Conservation (phyloP, 495 filamentous ascomycete species). For the Neurospora africana region DNA sequence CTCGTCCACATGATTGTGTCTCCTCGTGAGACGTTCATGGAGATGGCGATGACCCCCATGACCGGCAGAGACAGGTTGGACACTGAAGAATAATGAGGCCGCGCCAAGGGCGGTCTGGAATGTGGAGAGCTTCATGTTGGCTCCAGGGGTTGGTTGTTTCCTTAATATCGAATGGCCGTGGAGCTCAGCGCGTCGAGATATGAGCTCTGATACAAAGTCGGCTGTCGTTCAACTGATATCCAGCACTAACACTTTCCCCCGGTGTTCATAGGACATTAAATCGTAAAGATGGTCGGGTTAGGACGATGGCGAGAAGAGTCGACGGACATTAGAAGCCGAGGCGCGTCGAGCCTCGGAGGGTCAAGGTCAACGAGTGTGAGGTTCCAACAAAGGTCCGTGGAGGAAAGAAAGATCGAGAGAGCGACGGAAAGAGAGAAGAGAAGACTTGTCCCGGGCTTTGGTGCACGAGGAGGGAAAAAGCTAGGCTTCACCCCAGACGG, state of each 20-base stretch:
- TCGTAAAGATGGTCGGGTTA: not conserved
- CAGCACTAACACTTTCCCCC: not conserved
- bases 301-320: not conserved
- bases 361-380: slow-evolving; percentile 4
- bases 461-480: not conserved
- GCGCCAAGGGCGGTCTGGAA: slow-evolving; percentile 39
- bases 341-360: not conserved
- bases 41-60: slow-evolving; percentile 24
- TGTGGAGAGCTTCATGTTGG: slow-evolving; percentile 38
- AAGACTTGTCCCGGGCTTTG: not conserved
- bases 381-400: not conserved
- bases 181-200: not conserved
- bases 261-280: not conserved
- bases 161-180: not conserved
- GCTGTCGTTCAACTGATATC: not conserved
- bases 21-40: slow-evolving; percentile 23
- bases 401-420: not conserved
- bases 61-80: slow-evolving; percentile 20
- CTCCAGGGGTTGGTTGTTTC: not conserved
- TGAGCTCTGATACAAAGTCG: not conserved
- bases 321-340: not conserved
- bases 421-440: slow-evolving; percentile 14
- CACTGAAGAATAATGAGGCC: slow-evolving; percentile 33
- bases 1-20: slow-evolving; percentile 19
- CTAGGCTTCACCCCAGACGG: slow-evolving; percentile 1